phyloP scores from a whole-genome alignment of 768 basidiomycete species.

The Mycena crocata region DNA sequence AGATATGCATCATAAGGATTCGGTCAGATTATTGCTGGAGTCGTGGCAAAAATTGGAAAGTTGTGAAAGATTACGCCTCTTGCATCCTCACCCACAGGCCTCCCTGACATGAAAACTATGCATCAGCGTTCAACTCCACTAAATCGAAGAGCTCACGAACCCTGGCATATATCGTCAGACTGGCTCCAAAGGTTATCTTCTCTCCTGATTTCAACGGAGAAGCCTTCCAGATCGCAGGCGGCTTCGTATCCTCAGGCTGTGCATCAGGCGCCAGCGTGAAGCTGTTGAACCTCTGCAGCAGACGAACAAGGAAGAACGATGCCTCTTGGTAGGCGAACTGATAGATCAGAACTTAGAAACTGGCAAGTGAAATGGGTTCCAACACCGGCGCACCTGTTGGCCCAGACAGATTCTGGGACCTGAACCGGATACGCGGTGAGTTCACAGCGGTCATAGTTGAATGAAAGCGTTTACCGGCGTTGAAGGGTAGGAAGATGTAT shows the following conservation, averaged over 20 bases:
- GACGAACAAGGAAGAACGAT: slow-evolving; percentile 18
- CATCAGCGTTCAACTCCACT: neutral
- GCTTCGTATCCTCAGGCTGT: slow-evolving; percentile 8
- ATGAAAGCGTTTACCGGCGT: slow-evolving; percentile 53
- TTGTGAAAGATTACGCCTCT: neutral
- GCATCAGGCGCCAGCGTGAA: slow-evolving; percentile 11
- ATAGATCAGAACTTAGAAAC: slow-evolving; percentile 8
- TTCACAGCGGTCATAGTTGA: slow-evolving; percentile 47
- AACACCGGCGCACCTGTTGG: slow-evolving; percentile 47
- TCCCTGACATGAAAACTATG: neutral
- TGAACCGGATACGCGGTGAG: slow-evolving; percentile 19
- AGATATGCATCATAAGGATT: too few species aligned
- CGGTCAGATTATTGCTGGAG: too few species aligned
- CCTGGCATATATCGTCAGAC: slow-evolving; percentile 16
- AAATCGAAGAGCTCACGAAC: neutral
- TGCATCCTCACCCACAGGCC: slow-evolving; percentile 16
- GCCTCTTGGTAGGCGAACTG: slow-evolving; percentile 38
- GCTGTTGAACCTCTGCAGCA: neutral
- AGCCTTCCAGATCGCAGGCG: slow-evolving; percentile 8
- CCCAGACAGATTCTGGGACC: slow-evolving; percentile 55
- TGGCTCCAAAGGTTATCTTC: slow-evolving; percentile 5
- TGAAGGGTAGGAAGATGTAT: slow-evolving; percentile 60
- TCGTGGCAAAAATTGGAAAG: too few species aligned
- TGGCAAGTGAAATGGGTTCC: slow-evolving; percentile 33
- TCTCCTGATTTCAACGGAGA: slow-evolving; percentile 5